Conservation (phyloP, 192 early-diverging fungal species). For the Mortierella antarctica region DNA sequence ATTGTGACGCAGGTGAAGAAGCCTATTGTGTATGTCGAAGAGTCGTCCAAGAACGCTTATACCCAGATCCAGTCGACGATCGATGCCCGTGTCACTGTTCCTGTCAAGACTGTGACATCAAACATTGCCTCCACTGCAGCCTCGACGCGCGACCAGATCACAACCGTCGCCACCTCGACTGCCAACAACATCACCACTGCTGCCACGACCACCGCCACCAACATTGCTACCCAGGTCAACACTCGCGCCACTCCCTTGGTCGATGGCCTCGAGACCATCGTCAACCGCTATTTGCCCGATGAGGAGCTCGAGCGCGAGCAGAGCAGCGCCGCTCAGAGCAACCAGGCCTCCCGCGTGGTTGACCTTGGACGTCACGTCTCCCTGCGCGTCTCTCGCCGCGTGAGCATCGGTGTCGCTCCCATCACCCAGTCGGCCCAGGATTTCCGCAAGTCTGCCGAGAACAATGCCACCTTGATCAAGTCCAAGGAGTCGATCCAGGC, state of each 20-base stretch:
- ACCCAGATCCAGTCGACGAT: slow-evolving; percentile 54
- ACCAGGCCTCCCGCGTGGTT: slow-evolving; percentile 51
- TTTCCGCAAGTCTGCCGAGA: slow-evolving; percentile 45
- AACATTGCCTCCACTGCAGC: slow-evolving; percentile 21
- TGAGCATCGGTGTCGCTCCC: slow-evolving; percentile 37
- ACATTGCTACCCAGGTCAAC: slow-evolving; percentile 69
- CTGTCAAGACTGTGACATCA: slow-evolving; percentile 64
- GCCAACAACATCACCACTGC: slow-evolving; percentile 19
- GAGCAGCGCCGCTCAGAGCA: slow-evolving; percentile 33
- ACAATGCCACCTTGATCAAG: slow-evolving; percentile 44
- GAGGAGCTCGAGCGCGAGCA: slow-evolving; percentile 28
- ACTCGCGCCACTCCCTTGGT: slow-evolving; percentile 52
- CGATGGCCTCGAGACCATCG: slow-evolving; percentile 42
- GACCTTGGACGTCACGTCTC: slow-evolving; percentile 46
- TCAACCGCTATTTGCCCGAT: slow-evolving; percentile 49
- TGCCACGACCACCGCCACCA: slow-evolving; percentile 35
- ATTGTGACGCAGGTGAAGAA: slow-evolving; percentile 67
- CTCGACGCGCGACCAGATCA: slow-evolving; percentile 21
- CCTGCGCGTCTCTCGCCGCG: slow-evolving; percentile 47
- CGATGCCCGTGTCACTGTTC: slow-evolving; percentile 62
- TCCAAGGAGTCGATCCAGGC: slow-evolving; percentile 49
- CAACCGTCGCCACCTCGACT: slow-evolving; percentile 58
- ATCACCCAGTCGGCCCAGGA: slow-evolving; percentile 37
- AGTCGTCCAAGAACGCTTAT: slow-evolving; percentile 56
- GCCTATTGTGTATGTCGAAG: slow-evolving; percentile 40